Base-by-base conservation (phyloP, 345 rosid genomes). In the Hibiscus syriacus region DNA sequence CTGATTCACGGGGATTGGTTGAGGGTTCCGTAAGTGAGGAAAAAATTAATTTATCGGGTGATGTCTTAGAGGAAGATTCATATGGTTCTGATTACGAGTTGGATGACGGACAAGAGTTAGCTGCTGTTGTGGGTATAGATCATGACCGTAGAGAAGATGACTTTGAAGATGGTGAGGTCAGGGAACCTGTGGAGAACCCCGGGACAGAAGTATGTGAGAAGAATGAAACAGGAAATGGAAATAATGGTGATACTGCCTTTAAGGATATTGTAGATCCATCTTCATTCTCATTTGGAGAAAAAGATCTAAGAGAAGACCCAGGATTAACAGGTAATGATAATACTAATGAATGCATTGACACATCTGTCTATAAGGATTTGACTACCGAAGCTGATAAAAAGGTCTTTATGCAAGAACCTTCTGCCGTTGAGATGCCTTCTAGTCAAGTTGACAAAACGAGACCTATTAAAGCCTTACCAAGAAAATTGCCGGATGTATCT, bases 81-180 rank as follows among this genome's bases (percentile, higher is more conserved):
- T 76, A 70, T 78, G 77, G 73, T 49, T 72, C 81, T 48, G 89
- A 80, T 12, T 79, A 71, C 43, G 87, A 84, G 73, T 83, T 89
- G 55, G 83, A 78, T 67, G 80, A 74, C 41, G 77, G 75, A 56
- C 79, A 49, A 58, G 73, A 74, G 63, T 64, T 72, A 65, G 52
- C 79, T 61, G 69, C 69, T 60, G 64, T 67, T 20, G 76, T 72
- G 74, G 77, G 79, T 73, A 76, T 75, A 36, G 84, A 81, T 30
- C 81, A 73, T 69, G 70, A 73, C 70, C 60, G 57, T 36, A 74
- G 57, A 26, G 85, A 80, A 49, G 80, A 86, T 71, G 84, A 72
- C n/a, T 76, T 72, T 58, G 96, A 86, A 65, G 89, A 89, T 72
- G 86, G 84, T 45, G 89, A 86, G 78, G 86, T 87, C 69, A 80